phyloP scores from a whole-genome alignment of 2,329 filamentous ascomycete genomes.

The Samsoniella hepiali region DNA sequence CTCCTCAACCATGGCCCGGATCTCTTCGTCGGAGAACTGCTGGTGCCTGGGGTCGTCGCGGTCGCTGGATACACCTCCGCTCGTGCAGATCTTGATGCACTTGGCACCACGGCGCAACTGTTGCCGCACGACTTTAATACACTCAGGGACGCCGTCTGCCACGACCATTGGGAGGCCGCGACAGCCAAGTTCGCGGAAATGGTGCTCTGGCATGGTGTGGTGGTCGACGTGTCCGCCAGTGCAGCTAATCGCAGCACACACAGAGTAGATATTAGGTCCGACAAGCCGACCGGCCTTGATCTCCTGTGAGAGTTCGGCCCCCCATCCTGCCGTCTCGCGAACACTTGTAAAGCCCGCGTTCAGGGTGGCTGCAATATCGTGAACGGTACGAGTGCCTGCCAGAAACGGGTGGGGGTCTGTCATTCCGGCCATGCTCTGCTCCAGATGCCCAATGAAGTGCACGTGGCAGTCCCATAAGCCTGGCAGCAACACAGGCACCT shows the following conservation, averaged over 20 bases:
- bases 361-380: background rate
- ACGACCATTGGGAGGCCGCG: constrained; percentile 17
- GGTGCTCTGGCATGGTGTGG: too few species aligned
- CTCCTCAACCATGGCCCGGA: background rate
- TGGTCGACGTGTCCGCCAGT: too few species aligned
- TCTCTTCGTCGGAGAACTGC: background rate
- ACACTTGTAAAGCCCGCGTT: background rate
- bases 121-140: constrained; percentile 36
- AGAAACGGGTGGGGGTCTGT: too few species aligned
- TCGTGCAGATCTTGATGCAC: background rate
- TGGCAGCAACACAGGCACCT: too few species aligned
- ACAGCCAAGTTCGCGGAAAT: too few species aligned
- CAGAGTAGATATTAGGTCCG: too few species aligned
- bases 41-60: background rate
- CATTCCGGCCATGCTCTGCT: too few species aligned
- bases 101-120: constrained; percentile 36
- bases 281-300: background rate
- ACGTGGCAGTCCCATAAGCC: too few species aligned
- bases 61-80: background rate
- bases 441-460: too few species aligned
- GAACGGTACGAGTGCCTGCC: background rate
- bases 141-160: constrained; percentile 40
- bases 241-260: too few species aligned
- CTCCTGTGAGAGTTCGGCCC: background rate
- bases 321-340: background rate